Percentiles rank a stretch among this genome's conserved stretches.
phyloP scores from a whole-genome alignment of 2,329 filamentous ascomycete species.

The Pyrenophora teres region DNA sequence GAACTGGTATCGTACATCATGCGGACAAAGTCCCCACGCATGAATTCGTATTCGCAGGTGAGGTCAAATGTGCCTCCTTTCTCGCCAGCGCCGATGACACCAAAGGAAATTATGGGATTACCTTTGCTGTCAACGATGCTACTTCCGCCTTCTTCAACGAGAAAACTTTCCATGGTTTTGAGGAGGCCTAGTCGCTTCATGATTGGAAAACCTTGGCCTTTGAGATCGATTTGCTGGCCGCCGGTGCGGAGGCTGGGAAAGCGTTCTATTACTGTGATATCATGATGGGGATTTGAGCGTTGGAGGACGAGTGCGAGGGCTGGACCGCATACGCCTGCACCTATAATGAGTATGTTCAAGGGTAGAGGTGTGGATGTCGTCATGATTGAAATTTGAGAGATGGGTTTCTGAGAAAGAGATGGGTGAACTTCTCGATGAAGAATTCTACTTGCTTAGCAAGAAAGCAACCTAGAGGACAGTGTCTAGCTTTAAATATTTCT shows the following conservation, averaged over 20 bases:
- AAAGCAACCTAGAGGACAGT: too few relatives aligned
- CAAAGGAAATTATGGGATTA: constrained; percentile 21
- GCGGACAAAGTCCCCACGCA: constrained; percentile 39
- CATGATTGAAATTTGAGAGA: not conserved
- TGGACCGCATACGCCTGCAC: constrained; percentile 35
- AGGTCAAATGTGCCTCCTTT: constrained; percentile 26
- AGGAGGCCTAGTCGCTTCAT: constrained; percentile 50
- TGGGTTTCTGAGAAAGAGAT: too few relatives aligned
- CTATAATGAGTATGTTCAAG: constrained; percentile 37
- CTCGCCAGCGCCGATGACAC: constrained; percentile 48
- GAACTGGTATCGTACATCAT: constrained; percentile 34
- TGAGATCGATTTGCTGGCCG: constrained; percentile 55
- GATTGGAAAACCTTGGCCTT: constrained; percentile 49
- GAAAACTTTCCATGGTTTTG: constrained; percentile 35
- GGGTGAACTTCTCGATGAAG: too few relatives aligned
- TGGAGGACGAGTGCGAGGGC: constrained; percentile 59
- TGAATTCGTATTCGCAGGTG: constrained; percentile 39
- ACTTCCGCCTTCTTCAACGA: constrained; percentile 48
- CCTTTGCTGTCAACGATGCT: constrained; percentile 39
- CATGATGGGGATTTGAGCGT: constrained; percentile 42
- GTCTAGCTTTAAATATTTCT: not conserved
- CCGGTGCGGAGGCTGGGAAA: constrained; percentile 50
- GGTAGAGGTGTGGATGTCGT: not conserved
- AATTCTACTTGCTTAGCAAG: too few relatives aligned
- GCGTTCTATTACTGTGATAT: constrained; percentile 52